Conservation (phyloP, 345 rosid genomes). For the Sonneratia caseolaris region DNA sequence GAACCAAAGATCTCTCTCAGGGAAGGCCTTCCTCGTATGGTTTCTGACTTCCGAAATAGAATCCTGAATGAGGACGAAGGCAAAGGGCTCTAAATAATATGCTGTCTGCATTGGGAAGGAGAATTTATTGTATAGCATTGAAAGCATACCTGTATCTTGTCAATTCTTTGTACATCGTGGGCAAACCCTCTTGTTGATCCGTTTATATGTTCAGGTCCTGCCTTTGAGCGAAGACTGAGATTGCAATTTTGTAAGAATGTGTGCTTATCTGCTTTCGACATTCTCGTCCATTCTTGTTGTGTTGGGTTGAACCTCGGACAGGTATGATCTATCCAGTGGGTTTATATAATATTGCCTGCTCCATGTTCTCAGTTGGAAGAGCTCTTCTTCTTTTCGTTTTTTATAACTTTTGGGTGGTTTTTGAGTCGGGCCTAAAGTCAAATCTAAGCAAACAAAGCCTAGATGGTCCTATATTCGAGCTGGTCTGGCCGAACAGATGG, state of each 20-base stretch:
- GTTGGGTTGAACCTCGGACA: background rate
- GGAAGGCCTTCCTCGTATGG: conserved; percentile 93
- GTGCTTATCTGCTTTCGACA: background rate
- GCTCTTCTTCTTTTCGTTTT: no score
- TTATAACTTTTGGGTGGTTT: no score
- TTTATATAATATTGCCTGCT: no score
- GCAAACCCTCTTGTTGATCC: background rate
- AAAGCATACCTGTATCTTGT: conserved; percentile 19
- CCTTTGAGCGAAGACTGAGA: background rate
- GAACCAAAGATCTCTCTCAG: conserved; percentile 73
- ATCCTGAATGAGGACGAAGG: conserved; percentile 83
- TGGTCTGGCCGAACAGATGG: no score
- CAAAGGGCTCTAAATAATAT: conserved; percentile 33
- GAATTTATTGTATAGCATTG: conserved; percentile 31
- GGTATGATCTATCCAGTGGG: background rate
- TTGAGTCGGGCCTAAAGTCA: no score
- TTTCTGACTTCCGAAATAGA: conserved; percentile 72
- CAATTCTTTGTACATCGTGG: conserved; percentile 14
- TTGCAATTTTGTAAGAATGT: conserved; percentile 10
- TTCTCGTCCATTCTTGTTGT: background rate
- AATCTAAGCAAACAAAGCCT: no score
- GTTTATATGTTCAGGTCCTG: background rate
- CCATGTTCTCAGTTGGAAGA: no score
- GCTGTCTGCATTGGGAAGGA: background rate
- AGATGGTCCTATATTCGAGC: no score